Evolutionary conservation across 768 basidiomycete species (phyloP).

Genomic region (Russula vinacea): DNA sequence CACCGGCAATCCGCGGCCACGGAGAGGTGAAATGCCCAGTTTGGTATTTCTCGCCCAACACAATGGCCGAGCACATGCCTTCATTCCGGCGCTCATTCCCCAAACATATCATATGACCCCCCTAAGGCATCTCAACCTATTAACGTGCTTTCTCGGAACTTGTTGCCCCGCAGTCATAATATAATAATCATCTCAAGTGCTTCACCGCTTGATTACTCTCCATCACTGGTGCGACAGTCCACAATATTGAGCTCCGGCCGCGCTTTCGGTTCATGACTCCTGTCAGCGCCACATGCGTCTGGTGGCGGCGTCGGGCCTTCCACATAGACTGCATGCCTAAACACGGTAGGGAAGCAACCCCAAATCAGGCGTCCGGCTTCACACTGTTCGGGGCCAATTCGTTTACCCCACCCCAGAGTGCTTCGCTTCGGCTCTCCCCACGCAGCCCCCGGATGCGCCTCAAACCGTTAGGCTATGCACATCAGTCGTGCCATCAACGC

Average conservation of each 20-base stretch:
- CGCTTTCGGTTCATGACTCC: neutral
- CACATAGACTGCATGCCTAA: neutral
- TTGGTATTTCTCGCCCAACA: constrained; percentile 9
- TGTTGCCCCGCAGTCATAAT: neutral
- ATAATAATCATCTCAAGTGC: neutral
- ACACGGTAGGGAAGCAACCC: constrained; percentile 5
- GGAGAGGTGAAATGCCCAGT: neutral
- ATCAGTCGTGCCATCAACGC: neutral
- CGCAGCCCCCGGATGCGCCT: neutral
- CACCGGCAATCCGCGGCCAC: constrained; percentile 18
- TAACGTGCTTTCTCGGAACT: constrained; percentile 9
- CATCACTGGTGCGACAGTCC: neutral
- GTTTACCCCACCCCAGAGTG: neutral
- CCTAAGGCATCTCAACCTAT: neutral
- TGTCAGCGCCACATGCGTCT: constrained; percentile 11
- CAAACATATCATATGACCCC: constrained; percentile 23
- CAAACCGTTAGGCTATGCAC: neutral
- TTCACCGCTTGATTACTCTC: neutral
- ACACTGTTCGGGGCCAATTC: neutral
- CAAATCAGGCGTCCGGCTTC: neutral
- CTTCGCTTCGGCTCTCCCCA: neutral
- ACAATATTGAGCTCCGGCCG: constrained; percentile 15
- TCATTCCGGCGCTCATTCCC: constrained; percentile 15
- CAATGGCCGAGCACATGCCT: neutral
- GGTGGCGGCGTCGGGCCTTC: constrained; percentile 5